Percentiles rank a stretch among this genome's conserved stretches.
Conservation (phyloP, 176 grass and related monocot genomes). For the Rhynchospora tenuis region DNA sequence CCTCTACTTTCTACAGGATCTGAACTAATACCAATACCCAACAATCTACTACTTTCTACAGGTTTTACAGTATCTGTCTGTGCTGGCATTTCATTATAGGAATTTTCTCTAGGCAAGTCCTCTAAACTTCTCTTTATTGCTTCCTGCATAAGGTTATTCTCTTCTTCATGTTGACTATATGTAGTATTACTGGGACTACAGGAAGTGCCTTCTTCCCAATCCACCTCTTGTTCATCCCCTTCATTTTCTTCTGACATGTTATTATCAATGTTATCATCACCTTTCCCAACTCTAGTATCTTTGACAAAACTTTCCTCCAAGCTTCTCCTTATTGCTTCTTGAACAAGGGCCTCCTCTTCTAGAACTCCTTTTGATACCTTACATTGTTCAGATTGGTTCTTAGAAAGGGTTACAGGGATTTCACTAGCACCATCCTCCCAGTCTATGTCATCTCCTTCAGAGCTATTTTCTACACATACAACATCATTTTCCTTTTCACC, state of each 20-base stretch:
- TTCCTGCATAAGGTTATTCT: slow-evolving; percentile 76
- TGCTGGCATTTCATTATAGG: not conserved
- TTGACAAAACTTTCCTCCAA: slow-evolving; percentile 44
- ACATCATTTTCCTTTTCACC: slow-evolving; percentile 27
- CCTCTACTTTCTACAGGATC: not conserved
- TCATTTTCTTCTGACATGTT: not conserved
- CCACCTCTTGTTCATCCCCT: not conserved
- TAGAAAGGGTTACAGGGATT: slow-evolving; percentile 45
- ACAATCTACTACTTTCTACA: not conserved
- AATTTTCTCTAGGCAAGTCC: slow-evolving; percentile 22
- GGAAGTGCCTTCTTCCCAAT: slow-evolving; percentile 14
- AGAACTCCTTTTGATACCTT: slow-evolving; percentile 58
- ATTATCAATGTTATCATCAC: slow-evolving; percentile 5
- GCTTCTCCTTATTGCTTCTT: slow-evolving; percentile 92
- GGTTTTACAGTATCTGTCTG: not conserved
- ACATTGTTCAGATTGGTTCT: slow-evolving; percentile 33
- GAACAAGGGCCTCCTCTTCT: slow-evolving; percentile 77
- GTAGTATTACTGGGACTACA: not conserved
- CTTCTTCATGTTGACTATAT: slow-evolving; percentile 29
- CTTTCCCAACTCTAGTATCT: slow-evolving; percentile 31
- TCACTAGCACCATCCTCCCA: slow-evolving; percentile 66
- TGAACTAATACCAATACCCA: not conserved
- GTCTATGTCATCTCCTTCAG: slow-evolving; percentile 45
- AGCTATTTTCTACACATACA: slow-evolving; percentile 34
- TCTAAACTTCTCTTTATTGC: slow-evolving; percentile 78